Conservation (phyloP, 140 eudicot genomes). For the Oenanthe javanica region DNA sequence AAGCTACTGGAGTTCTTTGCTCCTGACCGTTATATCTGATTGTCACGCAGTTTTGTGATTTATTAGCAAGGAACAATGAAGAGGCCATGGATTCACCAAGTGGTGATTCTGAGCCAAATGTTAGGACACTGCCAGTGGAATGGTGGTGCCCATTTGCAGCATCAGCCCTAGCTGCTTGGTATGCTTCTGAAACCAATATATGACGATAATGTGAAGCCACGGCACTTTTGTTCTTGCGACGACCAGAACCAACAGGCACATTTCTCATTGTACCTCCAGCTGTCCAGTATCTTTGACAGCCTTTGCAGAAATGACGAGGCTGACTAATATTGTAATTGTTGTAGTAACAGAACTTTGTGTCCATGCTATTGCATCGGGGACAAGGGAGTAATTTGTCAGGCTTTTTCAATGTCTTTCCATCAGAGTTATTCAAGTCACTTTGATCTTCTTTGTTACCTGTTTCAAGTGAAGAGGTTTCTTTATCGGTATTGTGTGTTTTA, state of each 20-base stretch:
- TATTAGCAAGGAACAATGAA: slow-evolving; percentile 29
- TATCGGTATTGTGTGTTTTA: slow-evolving; percentile 17
- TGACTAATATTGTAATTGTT: slow-evolving; percentile 87
- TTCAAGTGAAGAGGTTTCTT: slow-evolving; percentile 15
- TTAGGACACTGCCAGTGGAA: slow-evolving; percentile 33
- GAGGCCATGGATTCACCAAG: slow-evolving; percentile 58
- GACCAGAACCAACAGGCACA: slow-evolving; percentile 88
- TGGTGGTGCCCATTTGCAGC: slow-evolving; percentile 26
- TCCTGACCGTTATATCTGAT: slow-evolving; percentile 14
- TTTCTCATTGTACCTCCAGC: slow-evolving; percentile 90
- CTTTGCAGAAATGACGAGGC: slow-evolving; percentile 84
- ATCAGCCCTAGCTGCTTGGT: slow-evolving; percentile 22
- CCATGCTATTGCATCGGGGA: slow-evolving; percentile 85
- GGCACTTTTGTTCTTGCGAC: slow-evolving; percentile 67
- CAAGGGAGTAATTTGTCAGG: slow-evolving; percentile 88
- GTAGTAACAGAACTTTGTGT: slow-evolving; percentile 85
- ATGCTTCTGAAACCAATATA: slow-evolving; percentile 25
- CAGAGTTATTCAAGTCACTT: slow-evolving; percentile 22
- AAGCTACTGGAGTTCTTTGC: slow-evolving; percentile 8
- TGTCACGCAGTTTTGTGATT: slow-evolving; percentile 11
- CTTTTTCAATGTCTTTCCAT: slow-evolving; percentile 50
- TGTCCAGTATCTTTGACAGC: slow-evolving; percentile 92
- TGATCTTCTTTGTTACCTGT: slow-evolving; percentile 18
- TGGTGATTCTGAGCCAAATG: slow-evolving; percentile 38
- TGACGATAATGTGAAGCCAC: slow-evolving; percentile 40